These are phyloP conservation scores for Cyphellophora europaea DNA, from an alignment of 2,329 filamentous ascomycete species.

Conservation along the genomic window DNA sequence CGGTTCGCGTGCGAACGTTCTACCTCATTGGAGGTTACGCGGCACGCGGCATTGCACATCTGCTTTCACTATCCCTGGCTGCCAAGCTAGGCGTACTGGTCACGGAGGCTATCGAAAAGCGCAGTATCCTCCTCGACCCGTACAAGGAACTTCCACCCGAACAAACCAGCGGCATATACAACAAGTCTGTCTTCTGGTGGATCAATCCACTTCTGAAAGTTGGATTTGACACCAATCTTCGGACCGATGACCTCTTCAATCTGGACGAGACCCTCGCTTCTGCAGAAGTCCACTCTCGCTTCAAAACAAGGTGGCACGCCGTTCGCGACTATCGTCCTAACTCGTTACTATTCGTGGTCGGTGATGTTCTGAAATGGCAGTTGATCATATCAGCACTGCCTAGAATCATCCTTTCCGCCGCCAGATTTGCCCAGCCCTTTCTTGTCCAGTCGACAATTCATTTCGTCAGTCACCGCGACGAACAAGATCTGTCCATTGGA, in stretches of 20 bases:
- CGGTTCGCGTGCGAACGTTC: slow-evolving; percentile 30
- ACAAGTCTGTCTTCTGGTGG: slow-evolving; percentile 43
- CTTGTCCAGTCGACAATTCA: slow-evolving; percentile 27
- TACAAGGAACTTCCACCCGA: slow-evolving; percentile 38
- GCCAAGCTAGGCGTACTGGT: slow-evolving; percentile 35
- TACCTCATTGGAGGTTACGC: slow-evolving; percentile 6
- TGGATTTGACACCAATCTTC: slow-evolving; percentile 36
- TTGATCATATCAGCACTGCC: slow-evolving; percentile 13
- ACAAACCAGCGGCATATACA: slow-evolving; percentile 43
- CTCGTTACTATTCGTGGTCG: slow-evolving; percentile 6
- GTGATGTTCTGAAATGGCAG: slow-evolving; percentile 10
- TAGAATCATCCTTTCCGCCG: slow-evolving; percentile 17
- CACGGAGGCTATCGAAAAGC: slow-evolving; percentile 38
- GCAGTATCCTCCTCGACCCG: slow-evolving; percentile 27
- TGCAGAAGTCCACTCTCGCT: slow-evolving; percentile 27
- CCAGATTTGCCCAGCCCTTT: slow-evolving; percentile 23
- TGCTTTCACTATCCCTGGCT: slow-evolving; percentile 32
- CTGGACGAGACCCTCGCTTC: slow-evolving; percentile 37
- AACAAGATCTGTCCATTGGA: slow-evolving; percentile 25
- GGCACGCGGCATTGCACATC: slow-evolving; percentile 27
- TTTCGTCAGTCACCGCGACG: slow-evolving; percentile 23
- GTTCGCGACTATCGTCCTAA: slow-evolving; percentile 19
- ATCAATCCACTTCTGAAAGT: slow-evolving; percentile 41
- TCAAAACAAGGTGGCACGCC: slow-evolving; percentile 31
- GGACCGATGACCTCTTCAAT: slow-evolving; percentile 34